These are phyloP conservation scores for Cercophora newfieldiana DNA, from an alignment of 495 filamentous ascomycete species.

Conservation along the genomic window DNA sequence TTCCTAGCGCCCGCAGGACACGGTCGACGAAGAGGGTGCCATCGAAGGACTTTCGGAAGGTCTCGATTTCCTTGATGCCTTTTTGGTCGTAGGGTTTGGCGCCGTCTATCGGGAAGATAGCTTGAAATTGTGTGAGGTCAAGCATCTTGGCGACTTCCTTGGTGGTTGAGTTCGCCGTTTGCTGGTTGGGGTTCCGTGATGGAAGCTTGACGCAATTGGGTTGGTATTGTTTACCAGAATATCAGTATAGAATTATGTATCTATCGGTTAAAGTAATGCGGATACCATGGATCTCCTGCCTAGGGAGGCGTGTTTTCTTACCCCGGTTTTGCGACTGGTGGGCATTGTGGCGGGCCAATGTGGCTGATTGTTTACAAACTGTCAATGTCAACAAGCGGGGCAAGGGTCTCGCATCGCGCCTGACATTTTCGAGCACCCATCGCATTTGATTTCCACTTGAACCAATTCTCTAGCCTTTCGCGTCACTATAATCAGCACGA, in stretches of 20 bases:
- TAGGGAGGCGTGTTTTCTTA: slow-evolving; percentile 7
- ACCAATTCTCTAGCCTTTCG: not conserved
- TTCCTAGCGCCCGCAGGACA: slow-evolving; percentile 66
- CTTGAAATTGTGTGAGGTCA: slow-evolving; percentile 57
- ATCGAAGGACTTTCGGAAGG: slow-evolving; percentile 61
- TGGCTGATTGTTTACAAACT: slow-evolving; percentile 41
- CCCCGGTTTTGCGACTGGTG: not conserved
- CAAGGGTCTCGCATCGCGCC: slow-evolving; percentile 21
- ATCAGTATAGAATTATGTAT: not conserved
- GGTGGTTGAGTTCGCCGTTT: not conserved
- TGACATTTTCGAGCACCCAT: slow-evolving; percentile 17
- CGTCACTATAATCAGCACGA: not conserved
- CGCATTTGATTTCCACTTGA: not conserved
- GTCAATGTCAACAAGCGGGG: slow-evolving; percentile 31
- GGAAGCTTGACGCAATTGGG: not conserved
- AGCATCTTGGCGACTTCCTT: slow-evolving; percentile 32
- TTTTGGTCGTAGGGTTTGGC: slow-evolving; percentile 63
- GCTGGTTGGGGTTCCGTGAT: not conserved
- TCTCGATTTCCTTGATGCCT: slow-evolving; percentile 57
- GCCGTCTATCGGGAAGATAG: slow-evolving; percentile 62
- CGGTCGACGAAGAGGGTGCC: slow-evolving; percentile 74
- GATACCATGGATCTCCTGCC: not conserved
- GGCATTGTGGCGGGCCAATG: slow-evolving; percentile 24
- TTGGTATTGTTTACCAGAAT: not conserved
- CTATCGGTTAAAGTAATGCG: not conserved